Evolutionary conservation across 345 rosid genomes (phyloP).

Genomic region (Corchorus capsularis): DNA sequence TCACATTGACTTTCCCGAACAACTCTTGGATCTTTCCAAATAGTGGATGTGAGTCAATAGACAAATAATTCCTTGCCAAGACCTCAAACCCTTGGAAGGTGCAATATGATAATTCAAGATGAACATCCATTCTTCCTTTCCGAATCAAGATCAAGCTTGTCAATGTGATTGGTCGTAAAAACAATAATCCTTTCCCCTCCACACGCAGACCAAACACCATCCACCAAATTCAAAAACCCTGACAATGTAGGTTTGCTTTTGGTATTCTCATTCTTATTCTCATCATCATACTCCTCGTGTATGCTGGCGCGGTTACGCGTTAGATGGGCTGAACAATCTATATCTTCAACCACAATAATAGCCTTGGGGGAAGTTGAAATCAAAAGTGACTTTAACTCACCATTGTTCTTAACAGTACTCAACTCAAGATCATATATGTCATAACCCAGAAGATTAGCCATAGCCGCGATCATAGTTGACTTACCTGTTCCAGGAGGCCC

Average conservation of each 20-base stretch:
- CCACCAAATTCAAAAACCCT: no score
- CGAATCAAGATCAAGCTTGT: slow-evolving; percentile 30
- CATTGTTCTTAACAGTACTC: slow-evolving; percentile 16
- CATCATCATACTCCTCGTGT: no score
- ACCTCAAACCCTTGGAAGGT: slow-evolving; percentile 26
- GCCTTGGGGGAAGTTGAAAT: slow-evolving; percentile 23
- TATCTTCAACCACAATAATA: slow-evolving; percentile 27
- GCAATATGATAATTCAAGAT: slow-evolving; percentile 27
- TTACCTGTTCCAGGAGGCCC: slow-evolving; percentile 32
- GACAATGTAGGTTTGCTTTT: no score
- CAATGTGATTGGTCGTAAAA: slow-evolving; percentile 26
- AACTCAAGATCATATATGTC: slow-evolving; percentile 31
- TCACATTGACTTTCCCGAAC: slow-evolving; percentile 24
- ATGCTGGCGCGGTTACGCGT: slow-evolving; percentile 14
- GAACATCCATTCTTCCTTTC: slow-evolving; percentile 32
- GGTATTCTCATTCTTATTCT: no score
- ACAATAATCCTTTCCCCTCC: slow-evolving; percentile 30
- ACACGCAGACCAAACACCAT: slow-evolving; percentile 35
- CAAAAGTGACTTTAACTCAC: slow-evolving; percentile 22
- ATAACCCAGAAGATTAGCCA: slow-evolving; percentile 23
- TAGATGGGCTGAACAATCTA: slow-evolving; percentile 27
- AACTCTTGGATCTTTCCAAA: not conserved
- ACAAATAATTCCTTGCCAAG: slow-evolving; percentile 24
- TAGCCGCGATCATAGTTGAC: slow-evolving; percentile 28
- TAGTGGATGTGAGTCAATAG: not conserved